A percentile compares a stretch with the other conserved stretches of the same genome.
phyloP scores from a whole-genome alignment of 148 eudicot genomes.

The Fagopyrum homotropicum region DNA sequence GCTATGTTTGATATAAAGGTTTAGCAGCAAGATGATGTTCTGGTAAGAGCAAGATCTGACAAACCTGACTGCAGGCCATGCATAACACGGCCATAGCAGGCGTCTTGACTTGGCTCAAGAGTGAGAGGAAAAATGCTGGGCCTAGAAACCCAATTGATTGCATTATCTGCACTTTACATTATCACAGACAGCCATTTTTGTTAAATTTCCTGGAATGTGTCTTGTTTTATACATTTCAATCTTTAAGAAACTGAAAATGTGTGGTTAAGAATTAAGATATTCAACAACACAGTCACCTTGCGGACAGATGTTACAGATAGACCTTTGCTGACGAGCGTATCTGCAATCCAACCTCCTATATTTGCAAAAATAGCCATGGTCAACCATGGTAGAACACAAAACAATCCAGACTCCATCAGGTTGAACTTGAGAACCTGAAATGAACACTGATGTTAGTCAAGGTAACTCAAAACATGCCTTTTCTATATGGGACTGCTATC shows the following conservation, averaged over 20 bases:
- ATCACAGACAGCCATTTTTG: neutral
- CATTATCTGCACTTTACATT: slow-evolving; percentile 62
- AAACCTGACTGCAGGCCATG: slow-evolving; percentile 99
- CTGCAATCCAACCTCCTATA: slow-evolving; percentile 98
- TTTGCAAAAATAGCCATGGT: slow-evolving; percentile 97
- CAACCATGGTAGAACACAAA: slow-evolving; percentile 94
- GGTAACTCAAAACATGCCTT: slow-evolving; percentile 4
- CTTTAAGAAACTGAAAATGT: neutral
- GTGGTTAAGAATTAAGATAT: neutral
- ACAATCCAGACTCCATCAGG: slow-evolving; percentile 84
- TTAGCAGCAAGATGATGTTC: neutral
- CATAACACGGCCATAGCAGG: slow-evolving; percentile 90
- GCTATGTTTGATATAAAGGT: neutral
- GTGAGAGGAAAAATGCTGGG: slow-evolving; percentile 90
- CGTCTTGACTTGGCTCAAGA: slow-evolving; percentile 65
- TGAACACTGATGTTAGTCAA: slow-evolving; percentile 19
- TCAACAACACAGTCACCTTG: slow-evolving; percentile 43
- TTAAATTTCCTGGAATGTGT: neutral
- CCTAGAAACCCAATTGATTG: slow-evolving; percentile 94
- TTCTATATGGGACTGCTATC: neutral
- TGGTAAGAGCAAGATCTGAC: neutral
- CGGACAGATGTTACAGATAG: slow-evolving; percentile 83
- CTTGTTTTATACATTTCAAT: neutral
- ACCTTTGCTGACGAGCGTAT: slow-evolving; percentile 80
- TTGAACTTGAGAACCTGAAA: slow-evolving; percentile 88